Evolutionary conservation across 2,329 filamentous ascomycete species (phyloP), one percentile per base, ranked within the genome.

Genomic region (Aspergillus neoniger): DNA sequence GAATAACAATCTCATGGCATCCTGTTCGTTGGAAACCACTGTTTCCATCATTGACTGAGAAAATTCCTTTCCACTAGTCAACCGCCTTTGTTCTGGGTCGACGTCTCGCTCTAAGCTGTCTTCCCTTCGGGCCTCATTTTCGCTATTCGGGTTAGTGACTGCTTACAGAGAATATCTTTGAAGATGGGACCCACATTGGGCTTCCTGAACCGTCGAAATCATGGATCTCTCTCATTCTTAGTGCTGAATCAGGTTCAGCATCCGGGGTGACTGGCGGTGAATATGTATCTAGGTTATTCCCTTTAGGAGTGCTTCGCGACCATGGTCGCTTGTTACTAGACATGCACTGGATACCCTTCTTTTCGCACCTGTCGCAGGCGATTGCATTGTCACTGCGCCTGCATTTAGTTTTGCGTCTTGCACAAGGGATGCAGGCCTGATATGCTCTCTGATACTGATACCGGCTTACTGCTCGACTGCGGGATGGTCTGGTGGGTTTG

Each of bases 21-120:
- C 81, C 43, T 80, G 82, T 2, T 79, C 79, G 48, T 77, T 83
- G 0, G 81, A 82, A 1, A 83, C 81, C 4, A 83, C 78, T 17
- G 77, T 81, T 50, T 78, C 71, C 70, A 82, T 78, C 19, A 82
- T 76, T 0, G 77, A 78, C 55, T 76, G 70, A 14, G 74, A 73
- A 12, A 79, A 17, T 5, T 41, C 67, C 7, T 28, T 28, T 28
- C 7, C 25, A 8, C 25, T 8, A 8, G 25, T 28, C 25, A 28
- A 8, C 7, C 25, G 25, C 25, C 25, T 7, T 28, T 28, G 25
- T 3, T 8, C 25, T 8, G 25, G 25, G 25, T 28, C 25, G 7
- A 28, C 9, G 2, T 3, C 25, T 28, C 7, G 25, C 25, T 28
- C 25, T 28, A 28, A 28, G 25, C 25, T 17, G 15, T 10, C 38